Evolutionary conservation across 2,329 filamentous ascomycete genomes (phyloP), one percentile per base, ranked within the genome.

Genomic region (Apiospora arundinis): DNA sequence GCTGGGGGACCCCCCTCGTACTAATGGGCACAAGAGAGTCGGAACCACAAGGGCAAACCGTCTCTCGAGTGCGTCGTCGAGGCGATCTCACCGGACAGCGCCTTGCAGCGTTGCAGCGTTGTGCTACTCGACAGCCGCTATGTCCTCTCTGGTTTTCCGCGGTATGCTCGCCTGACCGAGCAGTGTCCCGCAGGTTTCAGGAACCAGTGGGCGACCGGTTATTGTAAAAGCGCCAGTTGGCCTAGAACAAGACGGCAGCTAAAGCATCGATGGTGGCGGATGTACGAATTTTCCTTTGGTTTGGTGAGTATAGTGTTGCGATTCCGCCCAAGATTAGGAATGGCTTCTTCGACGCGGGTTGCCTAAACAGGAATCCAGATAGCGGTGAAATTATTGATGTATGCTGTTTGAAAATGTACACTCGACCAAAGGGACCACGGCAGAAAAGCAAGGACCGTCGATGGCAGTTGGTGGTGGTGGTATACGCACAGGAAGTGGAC

Each of bases 81-180:
- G 56, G 56, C 56, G 56, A 63, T 40, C 56, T 63, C 56, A 63
- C 9, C 65, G 65, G 65, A 67, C 65, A 67, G 32, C 46, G 46
- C 45, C 46, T 56, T 52, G 67, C 46, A 69, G 67, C 66, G 66
- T 68, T 68, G 75, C 74, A 77, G 74, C 74, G 74, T 73, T 77
- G 77, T 79, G 74, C 74, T 73, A 78, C 77, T 76, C 71, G 68
- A 74, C 73, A 73, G 71, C 72, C 74, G 73, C 73, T 74, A 72
- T 42, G 68, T 49, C 67, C 67, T 52, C 68, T 63, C 42, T 72
- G 44, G 32, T 25, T 65, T 49, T 44, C 63, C 48, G 32, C 52
- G 23, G 52, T 70, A 69, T 66, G 65, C 49, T 71, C 52, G n/a
- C n/a, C 65, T 70, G 70, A 48, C 68, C 63, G 23, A 70, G 60